A percentile compares a stretch with the other conserved stretches of the same genome.
Evolutionary conservation across 148 eudicot species (phyloP).

Genomic region (Polygonum maritimum): DNA sequence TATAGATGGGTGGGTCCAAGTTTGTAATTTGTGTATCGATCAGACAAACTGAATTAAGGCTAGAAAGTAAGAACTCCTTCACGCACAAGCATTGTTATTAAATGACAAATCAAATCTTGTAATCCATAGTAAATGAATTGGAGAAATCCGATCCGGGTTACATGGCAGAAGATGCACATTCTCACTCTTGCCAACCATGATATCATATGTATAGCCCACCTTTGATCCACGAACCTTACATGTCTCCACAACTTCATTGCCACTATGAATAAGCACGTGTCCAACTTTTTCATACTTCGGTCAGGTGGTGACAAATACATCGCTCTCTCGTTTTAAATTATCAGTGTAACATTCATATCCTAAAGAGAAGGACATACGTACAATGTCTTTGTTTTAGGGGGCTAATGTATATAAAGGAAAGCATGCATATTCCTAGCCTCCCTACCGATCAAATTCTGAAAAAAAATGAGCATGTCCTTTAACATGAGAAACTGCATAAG

Average conservation of each 20-base stretch:
- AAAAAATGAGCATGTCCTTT: background rate
- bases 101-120: too few relatives aligned
- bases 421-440: background rate
- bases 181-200: background rate
- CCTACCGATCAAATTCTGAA: background rate
- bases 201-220: background rate
- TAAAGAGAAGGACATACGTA: too few relatives aligned
- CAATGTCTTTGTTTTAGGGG: background rate
- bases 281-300: too few relatives aligned
- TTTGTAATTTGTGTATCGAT: too few relatives aligned
- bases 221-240: background rate
- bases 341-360: too few relatives aligned
- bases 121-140: background rate
- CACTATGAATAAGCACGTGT: background rate
- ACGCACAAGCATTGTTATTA: background rate
- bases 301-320: too few relatives aligned
- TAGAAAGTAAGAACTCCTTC: too few relatives aligned
- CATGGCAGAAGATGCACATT: background rate
- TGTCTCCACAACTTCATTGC: background rate
- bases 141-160: background rate
- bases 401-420: background rate
- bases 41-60: too few relatives aligned
- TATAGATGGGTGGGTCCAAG: too few relatives aligned
- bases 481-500: background rate
- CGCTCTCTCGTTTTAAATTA: too few relatives aligned